Evolutionary conservation across 2,329 filamentous ascomycete species (phyloP).

Genomic region (Fusarium sulawesiense): DNA sequence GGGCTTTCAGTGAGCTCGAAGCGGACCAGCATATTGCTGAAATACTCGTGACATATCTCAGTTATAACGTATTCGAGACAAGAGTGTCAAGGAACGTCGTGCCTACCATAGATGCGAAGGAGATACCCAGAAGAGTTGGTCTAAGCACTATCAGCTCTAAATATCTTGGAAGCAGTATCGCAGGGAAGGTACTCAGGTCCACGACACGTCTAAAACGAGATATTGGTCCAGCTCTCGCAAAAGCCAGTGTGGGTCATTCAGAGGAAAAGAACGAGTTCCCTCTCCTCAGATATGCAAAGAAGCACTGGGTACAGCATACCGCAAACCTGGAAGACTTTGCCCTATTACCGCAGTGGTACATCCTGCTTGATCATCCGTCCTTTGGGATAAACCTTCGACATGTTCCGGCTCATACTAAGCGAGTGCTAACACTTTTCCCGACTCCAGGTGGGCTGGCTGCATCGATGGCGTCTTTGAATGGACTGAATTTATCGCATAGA

Average conservation of each 20-base stretch:
- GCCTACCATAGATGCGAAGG: background rate
- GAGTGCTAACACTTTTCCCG: too few species aligned
- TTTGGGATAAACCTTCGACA: background rate
- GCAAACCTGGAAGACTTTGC: background rate
- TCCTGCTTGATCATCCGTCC: background rate
- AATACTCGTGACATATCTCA: constrained; percentile 8
- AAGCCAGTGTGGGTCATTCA: fast-evolving
- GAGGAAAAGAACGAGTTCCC: background rate
- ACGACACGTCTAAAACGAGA: background rate
- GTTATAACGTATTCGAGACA: constrained; percentile 7
- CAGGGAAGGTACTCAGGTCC: fast-evolving
- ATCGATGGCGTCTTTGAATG: too few species aligned
- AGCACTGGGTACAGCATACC: background rate
- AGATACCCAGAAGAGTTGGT: background rate
- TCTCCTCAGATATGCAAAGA: background rate
- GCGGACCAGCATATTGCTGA: constrained; percentile 6
- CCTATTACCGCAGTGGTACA: background rate
- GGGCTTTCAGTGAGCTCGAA: background rate
- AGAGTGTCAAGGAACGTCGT: background rate
- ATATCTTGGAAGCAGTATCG: fast-evolving
- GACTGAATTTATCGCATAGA: fast-evolving
- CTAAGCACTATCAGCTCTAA: background rate
- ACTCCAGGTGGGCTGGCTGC: too few species aligned
- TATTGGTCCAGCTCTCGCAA: background rate
- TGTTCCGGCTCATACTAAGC: too few species aligned